Evolutionary conservation across 169 alveolate species (phyloP).

Genomic region (Plasmodium malariae): DNA sequence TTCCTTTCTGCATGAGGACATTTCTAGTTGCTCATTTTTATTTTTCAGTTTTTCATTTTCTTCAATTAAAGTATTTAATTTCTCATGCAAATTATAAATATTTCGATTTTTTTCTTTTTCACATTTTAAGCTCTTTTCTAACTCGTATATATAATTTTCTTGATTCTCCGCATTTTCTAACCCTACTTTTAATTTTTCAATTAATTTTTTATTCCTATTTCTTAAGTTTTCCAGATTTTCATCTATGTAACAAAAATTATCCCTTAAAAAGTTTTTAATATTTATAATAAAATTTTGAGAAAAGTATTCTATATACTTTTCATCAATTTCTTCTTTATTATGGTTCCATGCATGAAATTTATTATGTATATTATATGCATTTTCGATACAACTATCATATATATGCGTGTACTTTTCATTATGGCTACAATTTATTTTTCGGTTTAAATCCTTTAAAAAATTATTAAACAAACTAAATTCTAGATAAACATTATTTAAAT

Average conservation of each 20-base stretch:
- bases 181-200: constrained; percentile 65
- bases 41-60: constrained; percentile 66
- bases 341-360: constrained; percentile 31
- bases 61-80: constrained; percentile 37
- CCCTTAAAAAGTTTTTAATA: constrained; percentile 72
- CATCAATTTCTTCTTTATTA: constrained; percentile 50
- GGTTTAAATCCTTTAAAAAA: constrained; percentile 61
- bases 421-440: constrained; percentile 11
- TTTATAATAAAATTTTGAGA: constrained; percentile 53
- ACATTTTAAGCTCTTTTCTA: constrained; percentile 42
- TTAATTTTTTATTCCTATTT: constrained; percentile 68
- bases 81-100: constrained; percentile 34
- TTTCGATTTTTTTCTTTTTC: constrained; percentile 75
- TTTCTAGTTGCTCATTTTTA: constrained; percentile 64
- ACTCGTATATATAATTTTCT: constrained; percentile 73
- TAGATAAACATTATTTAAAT: constrained; percentile 45
- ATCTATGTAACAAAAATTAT: constrained; percentile 47
- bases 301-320: constrained; percentile 60
- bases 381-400: constrained; percentile 69
- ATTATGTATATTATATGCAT: constrained; percentile 57
- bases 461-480: constrained; percentile 70
- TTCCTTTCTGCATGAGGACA: constrained; percentile 31
- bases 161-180: constrained; percentile 75
- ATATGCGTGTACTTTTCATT: constrained; percentile 50
- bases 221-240: constrained; percentile 44